phyloP scores from a whole-genome alignment of 768 basidiomycete genomes.

The Mycena vulgaris region DNA sequence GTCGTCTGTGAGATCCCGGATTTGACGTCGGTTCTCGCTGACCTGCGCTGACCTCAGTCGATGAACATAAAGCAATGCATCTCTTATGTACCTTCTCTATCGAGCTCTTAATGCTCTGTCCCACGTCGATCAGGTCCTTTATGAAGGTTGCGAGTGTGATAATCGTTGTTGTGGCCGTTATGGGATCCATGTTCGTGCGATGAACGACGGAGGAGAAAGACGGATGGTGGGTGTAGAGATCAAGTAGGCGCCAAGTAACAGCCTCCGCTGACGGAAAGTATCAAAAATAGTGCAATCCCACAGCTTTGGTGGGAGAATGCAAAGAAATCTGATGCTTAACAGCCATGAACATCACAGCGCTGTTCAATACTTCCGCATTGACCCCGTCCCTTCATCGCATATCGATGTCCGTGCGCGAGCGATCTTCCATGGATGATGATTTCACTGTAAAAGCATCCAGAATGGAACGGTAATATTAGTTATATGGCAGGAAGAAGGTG shows the following conservation, averaged over 20 bases:
- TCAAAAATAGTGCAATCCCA: too few relatives aligned
- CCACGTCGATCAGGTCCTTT: constrained; percentile 2
- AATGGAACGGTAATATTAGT: too few relatives aligned
- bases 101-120: neutral
- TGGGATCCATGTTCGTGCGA: neutral
- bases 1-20: constrained; percentile 22
- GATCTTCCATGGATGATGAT: too few relatives aligned
- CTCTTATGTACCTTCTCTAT: neutral
- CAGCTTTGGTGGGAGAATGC: too few relatives aligned
- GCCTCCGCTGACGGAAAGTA: too few relatives aligned
- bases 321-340: too few relatives aligned
- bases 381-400: too few relatives aligned
- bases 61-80: neutral
- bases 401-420: too few relatives aligned
- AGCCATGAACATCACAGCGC: too few relatives aligned
- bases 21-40: constrained; percentile 17
- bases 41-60: constrained; percentile 11
- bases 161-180: neutral
- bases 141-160: neutral
- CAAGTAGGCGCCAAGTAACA: neutral
- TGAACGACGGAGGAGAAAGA: neutral
- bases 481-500: too few relatives aligned
- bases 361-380: too few relatives aligned
- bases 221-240: neutral
- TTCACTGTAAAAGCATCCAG: too few relatives aligned